A percentile compares a stretch with the other conserved stretches of the same genome.
Conservation (phyloP, 139 green algal species). For the Tetradesmus lagerheimii region DNA sequence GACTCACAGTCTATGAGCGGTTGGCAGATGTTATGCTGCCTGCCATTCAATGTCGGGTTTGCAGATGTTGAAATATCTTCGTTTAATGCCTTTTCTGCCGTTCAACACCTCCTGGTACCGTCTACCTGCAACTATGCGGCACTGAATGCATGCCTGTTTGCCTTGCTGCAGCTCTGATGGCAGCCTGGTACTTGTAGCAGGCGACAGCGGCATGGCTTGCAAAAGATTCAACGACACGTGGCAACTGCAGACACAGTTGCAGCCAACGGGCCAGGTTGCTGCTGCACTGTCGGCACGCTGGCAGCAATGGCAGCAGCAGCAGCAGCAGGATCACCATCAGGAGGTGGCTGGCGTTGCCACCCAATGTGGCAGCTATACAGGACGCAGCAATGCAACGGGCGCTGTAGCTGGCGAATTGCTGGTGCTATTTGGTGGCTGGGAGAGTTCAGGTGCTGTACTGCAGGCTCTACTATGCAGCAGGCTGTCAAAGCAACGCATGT, state of each 20-base stretch:
- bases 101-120: too few species aligned
- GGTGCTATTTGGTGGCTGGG: constrained; percentile 38
- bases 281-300: background rate
- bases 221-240: constrained; percentile 7
- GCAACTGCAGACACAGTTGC: background rate
- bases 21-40: too few species aligned
- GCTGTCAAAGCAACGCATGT: background rate
- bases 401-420: constrained; percentile 12
- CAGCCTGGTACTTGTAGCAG: background rate
- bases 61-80: too few species aligned
- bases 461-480: too few species aligned
- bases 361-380: background rate
- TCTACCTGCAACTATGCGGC: too few species aligned
- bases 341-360: background rate
- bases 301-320: background rate
- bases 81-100: too few species aligned
- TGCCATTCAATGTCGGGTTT: too few species aligned
- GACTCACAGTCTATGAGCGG: too few species aligned
- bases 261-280: background rate
- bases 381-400: constrained; percentile 18
- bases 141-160: background rate
- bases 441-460: background rate
- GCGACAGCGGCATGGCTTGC: background rate
- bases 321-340: background rate
- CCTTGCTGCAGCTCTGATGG: background rate